phyloP scores from a whole-genome alignment of 106 monocot genomes.

The Vanilla planifolia region DNA sequence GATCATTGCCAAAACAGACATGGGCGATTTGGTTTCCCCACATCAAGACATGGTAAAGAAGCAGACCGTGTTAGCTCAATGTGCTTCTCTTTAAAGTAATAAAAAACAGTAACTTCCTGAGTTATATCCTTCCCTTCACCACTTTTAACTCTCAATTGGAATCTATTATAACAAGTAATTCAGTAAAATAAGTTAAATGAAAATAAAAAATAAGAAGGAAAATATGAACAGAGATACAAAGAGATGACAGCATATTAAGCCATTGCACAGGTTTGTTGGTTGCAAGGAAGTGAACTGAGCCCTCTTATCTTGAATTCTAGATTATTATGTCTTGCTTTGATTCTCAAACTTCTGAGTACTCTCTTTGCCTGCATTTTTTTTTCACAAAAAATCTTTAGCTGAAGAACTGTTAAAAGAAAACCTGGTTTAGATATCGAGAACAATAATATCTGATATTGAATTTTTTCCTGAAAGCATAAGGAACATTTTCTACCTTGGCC shows the following conservation, averaged over 20 bases:
- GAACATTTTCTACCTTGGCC: slow-evolving; percentile 40
- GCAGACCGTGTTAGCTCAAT: slow-evolving; percentile 61
- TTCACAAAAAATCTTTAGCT: neutral
- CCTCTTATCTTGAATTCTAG: slow-evolving; percentile 79
- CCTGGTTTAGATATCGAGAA: neutral
- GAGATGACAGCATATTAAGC: neutral
- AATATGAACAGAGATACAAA: neutral
- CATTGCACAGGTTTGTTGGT: slow-evolving; percentile 47
- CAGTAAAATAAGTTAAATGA: slow-evolving; percentile 5
- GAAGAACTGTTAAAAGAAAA: neutral
- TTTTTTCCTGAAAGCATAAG: too few relatives aligned
- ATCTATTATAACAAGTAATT: slow-evolving; percentile 26
- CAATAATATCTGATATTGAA: neutral
- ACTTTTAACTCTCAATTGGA: slow-evolving; percentile 43
- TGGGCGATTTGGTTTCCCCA: slow-evolving; percentile 60
- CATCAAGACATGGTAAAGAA: slow-evolving; percentile 63
- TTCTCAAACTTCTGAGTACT: slow-evolving; percentile 72
- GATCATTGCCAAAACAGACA: neutral
- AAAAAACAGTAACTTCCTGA: slow-evolving; percentile 45
- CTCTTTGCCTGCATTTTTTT: slow-evolving; percentile 46
- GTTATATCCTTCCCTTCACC: slow-evolving; percentile 16
- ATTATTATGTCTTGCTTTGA: slow-evolving; percentile 50
- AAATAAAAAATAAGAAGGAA: neutral
- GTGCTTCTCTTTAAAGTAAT: slow-evolving; percentile 41
- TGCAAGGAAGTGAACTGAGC: slow-evolving; percentile 76